Evolutionary conservation across 78 protist species (phyloP).

Genomic region (Guillardia theta): DNA sequence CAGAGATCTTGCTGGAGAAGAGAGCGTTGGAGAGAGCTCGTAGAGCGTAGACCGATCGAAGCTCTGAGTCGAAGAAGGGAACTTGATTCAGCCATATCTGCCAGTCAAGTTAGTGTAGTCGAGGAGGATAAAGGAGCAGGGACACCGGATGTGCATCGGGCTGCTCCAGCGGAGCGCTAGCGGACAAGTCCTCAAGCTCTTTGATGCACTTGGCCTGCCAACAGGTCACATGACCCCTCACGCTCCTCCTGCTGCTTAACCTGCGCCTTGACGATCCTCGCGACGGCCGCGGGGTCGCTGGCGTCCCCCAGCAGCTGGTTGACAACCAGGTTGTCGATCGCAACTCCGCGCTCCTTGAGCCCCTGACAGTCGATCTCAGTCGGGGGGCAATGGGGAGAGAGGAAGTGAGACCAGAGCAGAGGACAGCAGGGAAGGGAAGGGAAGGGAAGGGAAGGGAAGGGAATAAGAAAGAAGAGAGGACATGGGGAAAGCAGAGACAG

Average conservation of each 20-base stretch:
- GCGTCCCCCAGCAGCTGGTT: neutral
- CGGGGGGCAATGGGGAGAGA: no score
- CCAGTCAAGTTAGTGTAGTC: no score
- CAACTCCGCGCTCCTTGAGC: neutral
- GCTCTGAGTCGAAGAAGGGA: conserved; percentile 44
- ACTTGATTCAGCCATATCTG: neutral
- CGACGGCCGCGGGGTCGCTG: neutral
- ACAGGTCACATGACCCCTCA: neutral
- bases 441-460: no score
- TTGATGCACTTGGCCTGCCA: neutral
- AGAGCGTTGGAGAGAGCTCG: conserved; percentile 38
- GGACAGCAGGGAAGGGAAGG: no score
- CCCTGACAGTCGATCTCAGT: neutral
- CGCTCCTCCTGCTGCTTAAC: neutral
- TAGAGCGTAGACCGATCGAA: neutral
- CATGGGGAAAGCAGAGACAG: no score
- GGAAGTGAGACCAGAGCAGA: no score
- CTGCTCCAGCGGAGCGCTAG: neutral
- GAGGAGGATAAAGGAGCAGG: no score
- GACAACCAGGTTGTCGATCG: neutral
- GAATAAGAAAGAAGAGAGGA: no score
- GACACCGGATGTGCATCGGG: no score
- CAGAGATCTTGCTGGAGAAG: neutral
- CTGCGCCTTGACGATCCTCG: neutral
- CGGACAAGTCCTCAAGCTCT: neutral